Percentiles rank a stretch among this genome's conserved stretches.
These are phyloP conservation scores for Yamadazyma songkhlaensis DNA, from an alignment of 1,139 yeast genomes.

Conservation along the genomic window DNA sequence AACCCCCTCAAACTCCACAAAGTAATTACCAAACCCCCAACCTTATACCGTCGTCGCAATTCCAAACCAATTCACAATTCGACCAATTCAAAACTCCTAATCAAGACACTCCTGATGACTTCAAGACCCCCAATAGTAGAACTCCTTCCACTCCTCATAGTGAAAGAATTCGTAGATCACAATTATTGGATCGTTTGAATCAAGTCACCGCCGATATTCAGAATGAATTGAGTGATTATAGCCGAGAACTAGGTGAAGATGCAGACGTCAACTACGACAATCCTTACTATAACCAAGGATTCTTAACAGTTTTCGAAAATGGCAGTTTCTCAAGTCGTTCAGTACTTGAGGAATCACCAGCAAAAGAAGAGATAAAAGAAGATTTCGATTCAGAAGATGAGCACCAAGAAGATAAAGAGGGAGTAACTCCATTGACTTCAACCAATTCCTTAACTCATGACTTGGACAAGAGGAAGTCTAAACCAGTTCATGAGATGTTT, in stretches of 20 bases:
- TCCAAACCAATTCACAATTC: slow-evolving; percentile 1
- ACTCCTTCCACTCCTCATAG: slow-evolving; percentile 13
- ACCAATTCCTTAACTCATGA: slow-evolving; percentile 26
- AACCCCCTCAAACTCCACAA: slow-evolving; percentile 12
- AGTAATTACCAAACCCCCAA: slow-evolving; percentile 14
- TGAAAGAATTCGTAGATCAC: slow-evolving; percentile 30
- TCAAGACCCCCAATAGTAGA: slow-evolving; percentile 7
- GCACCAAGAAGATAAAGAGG: too few species aligned
- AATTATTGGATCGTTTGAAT: slow-evolving; percentile 37
- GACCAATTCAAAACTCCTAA: background rate
- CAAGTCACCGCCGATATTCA: slow-evolving; percentile 42
- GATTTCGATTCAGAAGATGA: slow-evolving; percentile 10
- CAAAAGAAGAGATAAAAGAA: slow-evolving; percentile 5
- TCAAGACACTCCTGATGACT: slow-evolving; percentile 4
- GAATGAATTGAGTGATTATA: slow-evolving; percentile 20
- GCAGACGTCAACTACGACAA: slow-evolving; percentile 10
- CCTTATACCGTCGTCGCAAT: slow-evolving; percentile 8
- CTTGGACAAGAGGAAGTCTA: slow-evolving; percentile 25
- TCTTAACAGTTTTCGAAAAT: slow-evolving; percentile 7
- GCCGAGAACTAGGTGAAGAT: too few species aligned
- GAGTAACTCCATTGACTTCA: slow-evolving; percentile 39
- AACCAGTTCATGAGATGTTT: slow-evolving; percentile 46
- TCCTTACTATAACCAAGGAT: slow-evolving; percentile 9
- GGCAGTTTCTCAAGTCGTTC: slow-evolving; percentile 5
- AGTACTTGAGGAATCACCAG: background rate